Conservation (phyloP, 768 basidiomycete genomes). For the Rhizopogon salebrosus region DNA sequence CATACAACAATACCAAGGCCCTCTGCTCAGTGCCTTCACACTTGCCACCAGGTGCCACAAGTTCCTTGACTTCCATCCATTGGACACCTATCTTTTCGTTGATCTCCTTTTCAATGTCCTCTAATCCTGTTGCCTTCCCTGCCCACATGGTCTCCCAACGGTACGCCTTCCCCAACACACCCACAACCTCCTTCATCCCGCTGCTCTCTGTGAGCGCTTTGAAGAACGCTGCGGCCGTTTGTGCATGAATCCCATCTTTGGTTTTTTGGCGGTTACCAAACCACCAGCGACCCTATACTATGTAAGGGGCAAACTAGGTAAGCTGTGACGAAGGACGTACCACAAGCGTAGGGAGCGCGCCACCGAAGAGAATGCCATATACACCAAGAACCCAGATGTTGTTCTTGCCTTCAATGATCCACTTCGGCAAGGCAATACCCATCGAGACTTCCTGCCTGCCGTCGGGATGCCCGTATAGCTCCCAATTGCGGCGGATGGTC, state of each 20-base stretch:
- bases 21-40: slow-evolving; percentile 38
- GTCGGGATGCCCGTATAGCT: slow-evolving; percentile 90
- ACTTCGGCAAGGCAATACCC: slow-evolving; percentile 91
- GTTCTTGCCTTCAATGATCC: slow-evolving; percentile 91
- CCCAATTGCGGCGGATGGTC: slow-evolving; percentile 84
- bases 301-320: not conserved
- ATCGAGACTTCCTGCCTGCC: slow-evolving; percentile 92
- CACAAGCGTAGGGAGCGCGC: slow-evolving; percentile 79
- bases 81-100: slow-evolving; percentile 41
- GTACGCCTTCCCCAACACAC: slow-evolving; percentile 62
- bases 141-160: slow-evolving; percentile 45
- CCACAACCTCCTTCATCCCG: slow-evolving; percentile 64
- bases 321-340: slow-evolving; percentile 30
- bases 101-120: slow-evolving; percentile 48
- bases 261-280: slow-evolving; percentile 87
- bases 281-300: slow-evolving; percentile 84
- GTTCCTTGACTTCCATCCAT: slow-evolving; percentile 47
- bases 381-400: slow-evolving; percentile 85
- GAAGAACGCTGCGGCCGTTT: slow-evolving; percentile 85
- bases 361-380: slow-evolving; percentile 87
- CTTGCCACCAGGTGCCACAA: slow-evolving; percentile 28
- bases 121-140: slow-evolving; percentile 34
- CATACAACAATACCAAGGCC: slow-evolving; percentile 74
- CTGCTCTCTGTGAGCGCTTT: slow-evolving; percentile 79
- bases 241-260: slow-evolving; percentile 83